Evolutionary conservation across 345 rosid genomes (phyloP).

Genomic region (Linum lewisii): DNA sequence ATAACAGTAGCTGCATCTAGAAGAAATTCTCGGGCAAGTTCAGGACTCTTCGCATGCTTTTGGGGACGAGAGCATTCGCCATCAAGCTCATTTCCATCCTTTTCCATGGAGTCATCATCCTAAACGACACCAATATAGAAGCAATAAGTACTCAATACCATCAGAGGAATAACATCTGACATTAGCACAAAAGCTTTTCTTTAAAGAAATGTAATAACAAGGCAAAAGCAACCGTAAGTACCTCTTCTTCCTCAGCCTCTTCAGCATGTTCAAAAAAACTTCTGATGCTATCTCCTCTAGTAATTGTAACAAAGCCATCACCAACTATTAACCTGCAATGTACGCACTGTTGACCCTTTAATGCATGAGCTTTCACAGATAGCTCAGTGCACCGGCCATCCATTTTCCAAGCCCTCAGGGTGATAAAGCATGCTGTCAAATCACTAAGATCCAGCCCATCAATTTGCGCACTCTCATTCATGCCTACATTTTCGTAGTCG

Average conservation of each 20-base stretch:
- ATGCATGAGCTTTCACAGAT: conserved; percentile 84
- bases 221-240: conserved; percentile 17
- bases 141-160: neutral
- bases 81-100: conserved; percentile 93
- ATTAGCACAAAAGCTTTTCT: neutral
- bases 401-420: conserved; percentile 71
- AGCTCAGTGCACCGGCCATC: conserved; percentile 75
- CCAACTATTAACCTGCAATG: conserved; percentile 92
- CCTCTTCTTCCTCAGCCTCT: conserved; percentile 99
- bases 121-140: conserved; percentile 21
- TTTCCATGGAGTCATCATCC: conserved; percentile 95
- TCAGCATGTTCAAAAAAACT: conserved; percentile 93
- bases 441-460: conserved; percentile 62
- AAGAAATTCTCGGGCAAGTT: conserved; percentile 99
- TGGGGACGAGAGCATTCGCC: conserved; percentile 97
- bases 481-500: conserved; percentile 80
- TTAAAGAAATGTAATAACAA: no score
- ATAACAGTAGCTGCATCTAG: conserved; percentile 91
- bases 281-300: conserved; percentile 69
- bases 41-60: conserved; percentile 99
- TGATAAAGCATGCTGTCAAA: conserved; percentile 63
- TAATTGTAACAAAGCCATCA: conserved; percentile 79
- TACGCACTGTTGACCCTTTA: conserved; percentile 76
- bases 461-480: conserved; percentile 46
- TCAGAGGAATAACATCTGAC: neutral